A percentile compares a stretch with the other conserved stretches of the same genome.
These are phyloP conservation scores for Psilocybe sp. DNA, from an alignment of 768 basidiomycete species.

Conservation along the genomic window DNA sequence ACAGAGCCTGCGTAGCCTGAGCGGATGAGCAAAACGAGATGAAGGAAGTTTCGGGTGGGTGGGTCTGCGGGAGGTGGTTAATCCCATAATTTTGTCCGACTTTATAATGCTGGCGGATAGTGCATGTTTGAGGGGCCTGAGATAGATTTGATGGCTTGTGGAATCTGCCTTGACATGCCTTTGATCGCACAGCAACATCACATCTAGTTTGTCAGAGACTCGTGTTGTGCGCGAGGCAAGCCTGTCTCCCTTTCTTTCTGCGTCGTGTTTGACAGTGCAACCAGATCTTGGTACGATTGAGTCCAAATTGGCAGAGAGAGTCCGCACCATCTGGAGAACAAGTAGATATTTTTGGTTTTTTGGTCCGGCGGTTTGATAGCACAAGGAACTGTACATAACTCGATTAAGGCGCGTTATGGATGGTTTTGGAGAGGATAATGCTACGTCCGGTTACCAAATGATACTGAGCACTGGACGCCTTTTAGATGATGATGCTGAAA, in stretches of 20 bases:
- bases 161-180: constrained; percentile 22
- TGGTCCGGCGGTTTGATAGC: constrained; percentile 10
- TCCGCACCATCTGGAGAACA: constrained; percentile 4
- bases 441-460: no score
- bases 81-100: constrained; percentile 8
- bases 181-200: constrained; percentile 24
- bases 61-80: constrained; percentile 11
- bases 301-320: constrained; percentile 16
- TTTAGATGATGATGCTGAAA: constrained; percentile 3
- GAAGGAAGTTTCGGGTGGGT: constrained; percentile 12
- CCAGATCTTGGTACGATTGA: constrained; percentile 18
- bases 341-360: not conserved
- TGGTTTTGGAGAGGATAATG: no score
- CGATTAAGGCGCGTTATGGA: no score
- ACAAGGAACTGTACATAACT: not conserved
- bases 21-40: constrained; percentile 22
- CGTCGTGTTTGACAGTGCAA: constrained; percentile 12
- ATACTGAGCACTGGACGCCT: not conserved
- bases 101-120: constrained; percentile 26
- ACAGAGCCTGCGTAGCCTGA: constrained; percentile 23
- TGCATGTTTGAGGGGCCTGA: constrained; percentile 22
- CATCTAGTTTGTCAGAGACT: constrained; percentile 21
- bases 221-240: constrained; percentile 24
- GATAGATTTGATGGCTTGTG: constrained; percentile 27
- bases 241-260: constrained; percentile 10